These are phyloP conservation scores for Termitomyces eurrhizus DNA, from an alignment of 768 basidiomycete genomes.

Conservation along the genomic window DNA sequence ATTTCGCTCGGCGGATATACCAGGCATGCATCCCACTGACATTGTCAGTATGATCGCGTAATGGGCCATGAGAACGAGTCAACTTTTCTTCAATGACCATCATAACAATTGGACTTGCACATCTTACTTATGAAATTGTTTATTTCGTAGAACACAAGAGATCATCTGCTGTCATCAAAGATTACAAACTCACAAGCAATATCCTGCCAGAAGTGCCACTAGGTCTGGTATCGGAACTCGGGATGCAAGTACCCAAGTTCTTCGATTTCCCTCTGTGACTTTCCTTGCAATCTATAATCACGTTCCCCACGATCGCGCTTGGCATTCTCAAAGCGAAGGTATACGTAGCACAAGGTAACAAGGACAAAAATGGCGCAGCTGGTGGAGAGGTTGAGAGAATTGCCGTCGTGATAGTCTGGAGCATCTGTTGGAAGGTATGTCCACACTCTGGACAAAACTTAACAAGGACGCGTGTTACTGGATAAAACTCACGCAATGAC, in stretches of 20 bases:
- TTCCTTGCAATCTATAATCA: conserved; percentile 36
- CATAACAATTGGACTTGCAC: background rate
- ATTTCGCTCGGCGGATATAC: too few relatives aligned
- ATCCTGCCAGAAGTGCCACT: background rate
- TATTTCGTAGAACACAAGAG: background rate
- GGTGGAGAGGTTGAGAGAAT: conserved; percentile 40
- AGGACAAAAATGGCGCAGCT: conserved; percentile 28
- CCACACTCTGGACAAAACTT: conserved; percentile 32
- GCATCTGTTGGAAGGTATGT: conserved; percentile 43
- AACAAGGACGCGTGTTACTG: background rate
- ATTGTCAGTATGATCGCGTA: background rate
- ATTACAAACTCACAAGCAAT: background rate
- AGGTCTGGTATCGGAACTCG: conserved; percentile 36
- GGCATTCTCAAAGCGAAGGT: conserved; percentile 38
- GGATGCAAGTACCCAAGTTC: conserved; percentile 44
- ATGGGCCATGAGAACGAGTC: background rate
- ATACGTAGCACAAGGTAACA: conserved; percentile 26
- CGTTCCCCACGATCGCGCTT: conserved; percentile 40
- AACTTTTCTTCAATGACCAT: too few relatives aligned
- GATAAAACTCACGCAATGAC: conserved; percentile 37
- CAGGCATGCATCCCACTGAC: background rate
- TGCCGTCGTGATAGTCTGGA: conserved; percentile 45
- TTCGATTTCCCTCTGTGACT: conserved; percentile 31
- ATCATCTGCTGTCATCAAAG: too few relatives aligned
- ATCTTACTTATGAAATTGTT: too few relatives aligned